Evolutionary conservation across 768 basidiomycete genomes (phyloP), one percentile per base, ranked within the genome.

Genomic region (Agaricus bisporus): DNA sequence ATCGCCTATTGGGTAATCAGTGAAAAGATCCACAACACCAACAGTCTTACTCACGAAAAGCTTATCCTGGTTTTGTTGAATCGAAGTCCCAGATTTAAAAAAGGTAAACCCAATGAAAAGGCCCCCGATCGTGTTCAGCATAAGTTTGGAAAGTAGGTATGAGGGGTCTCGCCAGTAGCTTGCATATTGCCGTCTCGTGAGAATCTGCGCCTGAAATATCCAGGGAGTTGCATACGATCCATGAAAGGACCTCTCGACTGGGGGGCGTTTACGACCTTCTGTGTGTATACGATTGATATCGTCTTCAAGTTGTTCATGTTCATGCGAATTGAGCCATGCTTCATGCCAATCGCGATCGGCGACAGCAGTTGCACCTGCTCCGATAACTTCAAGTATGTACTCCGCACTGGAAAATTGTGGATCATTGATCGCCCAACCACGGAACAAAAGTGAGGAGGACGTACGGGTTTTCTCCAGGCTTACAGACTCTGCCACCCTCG

Each of bases 391-490:
- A 20, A 89, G 73, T 70, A 83, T 82, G 54, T 74, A 83, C 54
- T 82, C 81, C 12, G 82, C 81, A 5, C 81, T 82, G 42, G 43
- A 15, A 48, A 70, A 72, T 51, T 70, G 56, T 50, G 54, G 41
- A 60, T 60, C 11, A 6, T 56, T 62, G 50, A 25, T 58, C 25
- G 37, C 32, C 3, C 5, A 12, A 22, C 22, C 22, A 4, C 22
- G 4, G 1, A 22, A 22, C 22, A 18, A n/a, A 9, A 3, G 17
- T 26, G n/a, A 38, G 10, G 11, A 8, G 14, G 39, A 59, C 75
- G 57, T 60, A 86, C 85, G 91, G 90, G 62, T 95, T 95, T 64
- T 83, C 91, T 0, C 75, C 73, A 3, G 75, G 62, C 0, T 73
- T 71, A 55, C 91, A 93, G n/a, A 60, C 61, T 2, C 81, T 72